Conservation (phyloP, 306 rosid species). For the Rosa rugosa region DNA sequence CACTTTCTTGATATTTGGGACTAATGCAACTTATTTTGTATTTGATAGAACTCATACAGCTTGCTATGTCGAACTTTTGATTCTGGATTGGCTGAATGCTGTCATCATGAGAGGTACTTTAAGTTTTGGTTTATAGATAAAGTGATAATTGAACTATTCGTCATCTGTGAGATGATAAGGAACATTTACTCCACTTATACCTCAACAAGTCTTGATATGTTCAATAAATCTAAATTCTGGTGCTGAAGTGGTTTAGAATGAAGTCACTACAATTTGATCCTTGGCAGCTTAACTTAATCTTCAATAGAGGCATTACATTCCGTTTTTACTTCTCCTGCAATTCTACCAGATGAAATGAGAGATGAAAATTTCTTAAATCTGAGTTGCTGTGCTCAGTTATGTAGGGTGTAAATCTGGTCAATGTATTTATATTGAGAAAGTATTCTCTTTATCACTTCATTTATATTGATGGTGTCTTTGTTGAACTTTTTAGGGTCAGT, state of each 20-base stretch:
- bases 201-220: neutral
- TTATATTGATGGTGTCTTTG: neutral
- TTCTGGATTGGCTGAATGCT: slow-evolving; percentile 86
- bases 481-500: slow-evolving; percentile 53
- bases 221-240: neutral
- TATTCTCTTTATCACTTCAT: neutral
- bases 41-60: slow-evolving; percentile 76
- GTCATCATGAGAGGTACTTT: slow-evolving; percentile 88
- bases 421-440: neutral
- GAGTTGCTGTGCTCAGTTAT: neutral
- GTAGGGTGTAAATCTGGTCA: slow-evolving; percentile 7
- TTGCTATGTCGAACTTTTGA: slow-evolving; percentile 84
- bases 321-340: neutral
- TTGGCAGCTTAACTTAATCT: neutral
- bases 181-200: neutral
- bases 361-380: neutral
- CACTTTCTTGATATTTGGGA: slow-evolving; percentile 15
- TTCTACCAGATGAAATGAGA: neutral
- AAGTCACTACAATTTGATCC: neutral
- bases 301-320: neutral
- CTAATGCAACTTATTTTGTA: slow-evolving; percentile 28
- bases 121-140: neutral
- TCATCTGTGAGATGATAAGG: neutral
- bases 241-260: neutral
- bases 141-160: neutral